Conservation (phyloP, 1,139 yeast genomes). For the Candida sp. region DNA sequence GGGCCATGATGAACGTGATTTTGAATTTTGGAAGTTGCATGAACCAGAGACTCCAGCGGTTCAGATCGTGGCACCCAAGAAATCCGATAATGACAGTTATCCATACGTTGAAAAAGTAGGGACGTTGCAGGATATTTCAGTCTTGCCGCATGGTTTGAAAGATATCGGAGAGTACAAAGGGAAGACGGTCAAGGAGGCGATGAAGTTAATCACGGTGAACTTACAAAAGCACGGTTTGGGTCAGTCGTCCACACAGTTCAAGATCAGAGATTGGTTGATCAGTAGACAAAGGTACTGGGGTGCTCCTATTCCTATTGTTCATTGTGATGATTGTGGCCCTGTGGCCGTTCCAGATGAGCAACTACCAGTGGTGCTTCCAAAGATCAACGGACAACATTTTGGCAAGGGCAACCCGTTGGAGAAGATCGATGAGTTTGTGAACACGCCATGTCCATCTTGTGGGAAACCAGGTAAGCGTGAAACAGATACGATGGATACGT, state of each 20-base stretch:
- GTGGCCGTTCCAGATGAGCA: conserved; percentile 90
- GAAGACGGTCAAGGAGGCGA: conserved; percentile 53
- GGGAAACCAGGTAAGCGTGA: conserved; percentile 74
- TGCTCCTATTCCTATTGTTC: conserved; percentile 94
- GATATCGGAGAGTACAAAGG: conserved; percentile 59
- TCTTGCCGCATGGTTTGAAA: conserved; percentile 27
- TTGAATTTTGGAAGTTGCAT: conserved; percentile 75
- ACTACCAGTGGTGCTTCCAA: conserved; percentile 82
- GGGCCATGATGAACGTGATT: conserved; percentile 88
- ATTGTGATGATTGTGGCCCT: conserved; percentile 83
- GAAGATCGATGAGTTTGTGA: conserved; percentile 68
- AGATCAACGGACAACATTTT: conserved; percentile 38
- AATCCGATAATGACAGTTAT: conserved; percentile 17
- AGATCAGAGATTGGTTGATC: conserved; percentile 91
- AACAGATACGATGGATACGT: conserved; percentile 98
- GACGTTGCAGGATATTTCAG: conserved; percentile 41
- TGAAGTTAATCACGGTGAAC: conserved; percentile 43
- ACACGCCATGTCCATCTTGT: conserved; percentile 84
- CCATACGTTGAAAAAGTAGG: conserved; percentile 63
- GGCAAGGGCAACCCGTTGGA: conserved; percentile 78
- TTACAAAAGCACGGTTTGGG: conserved; percentile 51
- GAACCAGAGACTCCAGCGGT: conserved; percentile 48
- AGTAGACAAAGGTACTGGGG: conserved; percentile 99
- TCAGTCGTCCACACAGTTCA: conserved; percentile 52
- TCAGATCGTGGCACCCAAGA: conserved; percentile 47